These are phyloP conservation scores for Podospora conica DNA, from an alignment of 495 filamentous ascomycete genomes.

Conservation along the genomic window DNA sequence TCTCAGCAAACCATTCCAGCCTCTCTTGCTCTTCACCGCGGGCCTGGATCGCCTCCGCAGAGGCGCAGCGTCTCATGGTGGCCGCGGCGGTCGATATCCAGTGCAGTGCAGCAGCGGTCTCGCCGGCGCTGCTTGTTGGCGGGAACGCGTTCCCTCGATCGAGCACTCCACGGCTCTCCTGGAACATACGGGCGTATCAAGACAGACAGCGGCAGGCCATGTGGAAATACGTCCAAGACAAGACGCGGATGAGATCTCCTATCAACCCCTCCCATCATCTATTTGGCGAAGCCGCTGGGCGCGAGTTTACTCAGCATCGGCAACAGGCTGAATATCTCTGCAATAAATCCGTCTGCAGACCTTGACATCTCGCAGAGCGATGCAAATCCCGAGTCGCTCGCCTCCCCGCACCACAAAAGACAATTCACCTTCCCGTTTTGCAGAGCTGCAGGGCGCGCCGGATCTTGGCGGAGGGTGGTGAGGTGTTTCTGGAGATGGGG, in stretches of 20 bases:
- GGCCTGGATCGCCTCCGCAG: not conserved
- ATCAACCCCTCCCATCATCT: not conserved
- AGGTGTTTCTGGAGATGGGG: not conserved
- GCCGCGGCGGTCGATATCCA: not conserved
- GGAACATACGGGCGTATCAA: not conserved
- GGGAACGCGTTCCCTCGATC: not conserved
- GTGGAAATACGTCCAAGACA: not conserved
- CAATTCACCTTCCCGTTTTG: not conserved
- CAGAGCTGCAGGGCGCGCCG: not conserved
- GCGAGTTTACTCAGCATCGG: not conserved
- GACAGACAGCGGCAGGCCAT: not conserved
- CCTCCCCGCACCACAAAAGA: not conserved
- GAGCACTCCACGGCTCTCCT: no score
- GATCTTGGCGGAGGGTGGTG: not conserved
- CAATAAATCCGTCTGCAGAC: not conserved
- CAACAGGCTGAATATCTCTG: not conserved
- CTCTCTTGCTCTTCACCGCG: not conserved
- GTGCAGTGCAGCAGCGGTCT: not conserved
- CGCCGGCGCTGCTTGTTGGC: not conserved
- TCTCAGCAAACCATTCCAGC: slow-evolving; percentile 7
- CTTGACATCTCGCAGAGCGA: not conserved
- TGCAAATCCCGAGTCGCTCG: not conserved
- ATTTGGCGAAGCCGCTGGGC: not conserved
- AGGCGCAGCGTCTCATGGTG: not conserved
- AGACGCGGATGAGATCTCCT: not conserved